Conservation (phyloP, 768 basidiomycete species). For the Pleurotus salmoneostramineus region DNA sequence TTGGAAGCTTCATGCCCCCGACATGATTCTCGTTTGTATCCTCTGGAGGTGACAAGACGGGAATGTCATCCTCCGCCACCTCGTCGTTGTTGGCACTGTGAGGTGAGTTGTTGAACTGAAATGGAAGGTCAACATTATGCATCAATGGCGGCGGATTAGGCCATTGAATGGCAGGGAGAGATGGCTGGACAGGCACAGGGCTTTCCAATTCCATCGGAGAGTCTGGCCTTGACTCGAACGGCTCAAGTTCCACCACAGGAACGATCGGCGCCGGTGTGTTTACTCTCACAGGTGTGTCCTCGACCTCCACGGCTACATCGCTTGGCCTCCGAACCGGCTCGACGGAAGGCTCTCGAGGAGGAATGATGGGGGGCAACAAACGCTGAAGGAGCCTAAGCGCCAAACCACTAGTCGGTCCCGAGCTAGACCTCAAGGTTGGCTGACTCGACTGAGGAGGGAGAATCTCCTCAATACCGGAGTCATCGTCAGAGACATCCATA, state of each 20-base stretch:
- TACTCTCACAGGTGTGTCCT: background rate
- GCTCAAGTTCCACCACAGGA: slow-evolving; percentile 9
- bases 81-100: too few species aligned
- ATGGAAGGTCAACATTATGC: background rate
- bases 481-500: slow-evolving; percentile 23
- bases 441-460: slow-evolving; percentile 19
- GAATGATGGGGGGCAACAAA: slow-evolving; percentile 4
- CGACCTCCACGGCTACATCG: background rate
- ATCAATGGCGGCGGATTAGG: slow-evolving; percentile 4
- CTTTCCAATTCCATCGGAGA: slow-evolving; percentile 48
- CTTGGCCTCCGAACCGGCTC: background rate
- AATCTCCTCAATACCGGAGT: slow-evolving; percentile 57
- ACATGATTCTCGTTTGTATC: too few species aligned
- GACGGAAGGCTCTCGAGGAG: background rate
- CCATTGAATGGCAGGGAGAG: background rate
- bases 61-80: too few species aligned
- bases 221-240: slow-evolving; percentile 29
- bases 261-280: slow-evolving; percentile 1
- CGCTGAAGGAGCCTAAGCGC: slow-evolving; percentile 11
- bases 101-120: too few species aligned
- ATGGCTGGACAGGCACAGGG: slow-evolving; percentile 25
- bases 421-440: slow-evolving; percentile 11
- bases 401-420: slow-evolving; percentile 17
- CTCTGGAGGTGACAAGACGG: too few species aligned
- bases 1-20: too few species aligned